Conservation (phyloP, 2,329 filamentous ascomycete species). For the Fusarium sp. region DNA sequence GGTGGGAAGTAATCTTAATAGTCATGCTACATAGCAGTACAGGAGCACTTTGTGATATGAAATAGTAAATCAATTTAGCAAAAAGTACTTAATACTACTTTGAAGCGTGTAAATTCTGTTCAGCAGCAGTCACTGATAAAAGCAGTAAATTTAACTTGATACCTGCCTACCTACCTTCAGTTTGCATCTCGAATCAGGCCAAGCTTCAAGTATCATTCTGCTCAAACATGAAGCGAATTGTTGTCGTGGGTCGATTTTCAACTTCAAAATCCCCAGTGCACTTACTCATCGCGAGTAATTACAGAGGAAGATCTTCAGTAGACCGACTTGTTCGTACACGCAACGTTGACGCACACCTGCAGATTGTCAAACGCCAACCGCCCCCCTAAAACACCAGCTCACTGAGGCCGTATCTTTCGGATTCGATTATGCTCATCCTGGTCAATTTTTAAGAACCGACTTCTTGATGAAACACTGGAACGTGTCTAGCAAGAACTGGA, state of each 20-base stretch:
- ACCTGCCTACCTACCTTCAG: too few species aligned
- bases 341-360: constrained; percentile 11
- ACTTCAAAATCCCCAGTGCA: too few species aligned
- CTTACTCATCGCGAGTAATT: too few species aligned
- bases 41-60: background rate
- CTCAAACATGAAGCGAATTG: too few species aligned
- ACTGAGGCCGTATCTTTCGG: too few species aligned
- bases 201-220: too few species aligned
- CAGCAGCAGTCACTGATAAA: background rate
- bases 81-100: background rate
- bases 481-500: constrained; percentile 27
- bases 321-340: background rate
- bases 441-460: constrained; percentile 4
- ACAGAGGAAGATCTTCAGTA: too few species aligned
- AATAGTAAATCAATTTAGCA: background rate
- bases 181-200: too few species aligned
- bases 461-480: constrained; percentile 35
- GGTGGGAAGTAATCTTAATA: background rate
- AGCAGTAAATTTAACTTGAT: too few species aligned
- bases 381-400: too few species aligned
- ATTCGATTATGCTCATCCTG: too few species aligned
- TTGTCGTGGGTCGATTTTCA: too few species aligned
- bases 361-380: constrained; percentile 16
- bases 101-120: background rate
- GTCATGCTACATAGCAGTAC: background rate